These are phyloP conservation scores for Monosporascus cannonballus DNA, from an alignment of 2,329 filamentous ascomycete species.

Conservation along the genomic window DNA sequence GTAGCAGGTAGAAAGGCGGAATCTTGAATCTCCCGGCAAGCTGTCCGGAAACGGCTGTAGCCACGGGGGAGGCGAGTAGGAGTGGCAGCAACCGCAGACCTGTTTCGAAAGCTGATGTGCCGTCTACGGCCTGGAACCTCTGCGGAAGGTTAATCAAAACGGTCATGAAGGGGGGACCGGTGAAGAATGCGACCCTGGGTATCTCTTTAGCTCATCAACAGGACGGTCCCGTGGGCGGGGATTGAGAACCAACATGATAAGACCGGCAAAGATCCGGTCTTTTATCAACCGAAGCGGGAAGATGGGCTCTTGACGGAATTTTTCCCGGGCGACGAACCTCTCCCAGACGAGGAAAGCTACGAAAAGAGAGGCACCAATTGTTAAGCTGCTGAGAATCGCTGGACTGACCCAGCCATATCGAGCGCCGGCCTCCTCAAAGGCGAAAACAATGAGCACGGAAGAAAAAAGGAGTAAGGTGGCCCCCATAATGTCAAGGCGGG, in stretches of 20 bases:
- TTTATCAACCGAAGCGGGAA: slow-evolving; percentile 28
- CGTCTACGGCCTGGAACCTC: slow-evolving; percentile 28
- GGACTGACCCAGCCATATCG: slow-evolving; percentile 36
- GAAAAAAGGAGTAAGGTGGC: slow-evolving; percentile 30
- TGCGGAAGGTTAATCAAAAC: slow-evolving; percentile 31
- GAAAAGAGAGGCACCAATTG: slow-evolving; percentile 16
- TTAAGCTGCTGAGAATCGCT: slow-evolving; percentile 27
- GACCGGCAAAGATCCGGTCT: slow-evolving; percentile 23
- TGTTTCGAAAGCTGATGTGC: slow-evolving; percentile 21
- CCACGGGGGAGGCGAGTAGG: slow-evolving; percentile 26
- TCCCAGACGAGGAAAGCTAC: slow-evolving; percentile 27
- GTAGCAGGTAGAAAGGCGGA: slow-evolving; percentile 25
- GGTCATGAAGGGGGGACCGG: slow-evolving; percentile 28
- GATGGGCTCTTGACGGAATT: slow-evolving; percentile 23
- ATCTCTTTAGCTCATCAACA: slow-evolving; percentile 5
- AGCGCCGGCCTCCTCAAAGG: slow-evolving; percentile 37
- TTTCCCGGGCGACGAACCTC: slow-evolving; percentile 11
- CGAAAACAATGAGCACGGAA: slow-evolving; percentile 39
- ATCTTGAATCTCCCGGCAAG: slow-evolving; percentile 21
- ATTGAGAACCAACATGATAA: slow-evolving; percentile 25
- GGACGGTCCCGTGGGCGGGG: not conserved
- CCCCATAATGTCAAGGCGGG: slow-evolving; percentile 27
- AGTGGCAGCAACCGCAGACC: slow-evolving; percentile 28
- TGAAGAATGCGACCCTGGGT: slow-evolving; percentile 23
- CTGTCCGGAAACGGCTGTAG: slow-evolving; percentile 23